Base-by-base conservation (phyloP, 2,329 filamentous ascomycete species). In the Ilyonectria sp. region DNA sequence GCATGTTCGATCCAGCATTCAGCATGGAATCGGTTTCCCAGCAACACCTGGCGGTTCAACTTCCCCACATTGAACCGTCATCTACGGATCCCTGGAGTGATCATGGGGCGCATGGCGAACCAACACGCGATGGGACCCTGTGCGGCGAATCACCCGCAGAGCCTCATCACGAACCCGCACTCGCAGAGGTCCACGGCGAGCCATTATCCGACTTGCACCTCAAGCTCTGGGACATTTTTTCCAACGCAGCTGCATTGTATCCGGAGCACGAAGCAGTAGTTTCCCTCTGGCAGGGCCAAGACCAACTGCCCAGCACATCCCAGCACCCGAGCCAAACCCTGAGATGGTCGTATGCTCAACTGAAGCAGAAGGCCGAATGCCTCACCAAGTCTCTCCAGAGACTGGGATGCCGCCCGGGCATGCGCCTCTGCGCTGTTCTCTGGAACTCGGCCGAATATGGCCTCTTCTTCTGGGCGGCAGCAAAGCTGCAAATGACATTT, bases 391-490 rank as follows among this genome's bases (percentile, higher is more conserved):
- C 67, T 19, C 67, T 81, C 8, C 19, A 56, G 21, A 49, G 31
- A 10, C 17, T 74, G 43, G 76, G 79, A 6, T 76, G 76, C 46
- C 67, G 70, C 23, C 69, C 70, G 6, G 76, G 77, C 5, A 80
- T 75, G 73, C 73, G 72, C 13, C 68, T 83, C 6, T 77, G 73
- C 23, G 77, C 74, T 1, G 63, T 82, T 8, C 70, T 82, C 52
- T 72, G 78, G 57, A 83, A 82, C 64, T 80, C 79, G 53, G 79
- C 78, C 5, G 81, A 83, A 76, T 83, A 80, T 80, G 78, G 69
- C 0, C 70, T 83, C 33, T 75, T 79, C 46, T 79, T 82, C 61
- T 83, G 82, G 81, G 75, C 76, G 3, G 73, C 79, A 1, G 77
- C 78, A 23, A 80, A 74, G 65, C 74, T 82, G 13, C 75, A 73